These are phyloP conservation scores for Prunus mongolica DNA, from an alignment of 306 rosid genomes.

Conservation along the genomic window DNA sequence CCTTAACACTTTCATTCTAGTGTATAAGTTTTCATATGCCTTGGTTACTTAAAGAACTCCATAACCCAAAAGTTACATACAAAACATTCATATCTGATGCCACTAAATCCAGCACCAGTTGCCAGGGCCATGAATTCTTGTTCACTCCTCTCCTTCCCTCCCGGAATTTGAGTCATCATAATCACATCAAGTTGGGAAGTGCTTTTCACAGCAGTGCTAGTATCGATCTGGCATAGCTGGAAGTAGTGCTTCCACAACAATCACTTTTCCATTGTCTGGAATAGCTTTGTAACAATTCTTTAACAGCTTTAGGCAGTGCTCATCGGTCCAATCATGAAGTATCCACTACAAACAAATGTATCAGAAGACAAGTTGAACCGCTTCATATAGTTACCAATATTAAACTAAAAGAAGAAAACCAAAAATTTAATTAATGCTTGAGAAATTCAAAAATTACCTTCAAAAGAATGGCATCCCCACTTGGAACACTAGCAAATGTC, in stretches of 20 bases:
- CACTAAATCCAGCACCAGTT: slow-evolving; percentile 22
- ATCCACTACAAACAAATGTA: background rate
- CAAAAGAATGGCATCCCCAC: slow-evolving; percentile 59
- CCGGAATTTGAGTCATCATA: background rate
- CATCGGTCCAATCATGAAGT: slow-evolving; percentile 38
- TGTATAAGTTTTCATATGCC: background rate
- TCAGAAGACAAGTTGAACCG: no score
- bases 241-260: slow-evolving; percentile 31
- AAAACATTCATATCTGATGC: slow-evolving; percentile 15
- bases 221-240: background rate
- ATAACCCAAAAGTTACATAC: slow-evolving; percentile 29
- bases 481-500: slow-evolving; percentile 55
- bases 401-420: background rate
- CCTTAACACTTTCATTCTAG: background rate
- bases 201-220: background rate
- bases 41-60: slow-evolving; percentile 47
- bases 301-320: slow-evolving; percentile 30
- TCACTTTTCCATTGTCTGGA: slow-evolving; percentile 49
- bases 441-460: slow-evolving; percentile 31
- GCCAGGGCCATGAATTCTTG: slow-evolving; percentile 21
- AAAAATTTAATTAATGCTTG: background rate
- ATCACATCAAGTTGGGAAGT: background rate
- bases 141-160: slow-evolving; percentile 20
- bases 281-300: slow-evolving; percentile 48
- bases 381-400: no score